A percentile compares a stretch with the other conserved stretches of the same genome.
phyloP scores from a whole-genome alignment of 352 stramenopile species.

The Globisporangium megalacanthum region DNA sequence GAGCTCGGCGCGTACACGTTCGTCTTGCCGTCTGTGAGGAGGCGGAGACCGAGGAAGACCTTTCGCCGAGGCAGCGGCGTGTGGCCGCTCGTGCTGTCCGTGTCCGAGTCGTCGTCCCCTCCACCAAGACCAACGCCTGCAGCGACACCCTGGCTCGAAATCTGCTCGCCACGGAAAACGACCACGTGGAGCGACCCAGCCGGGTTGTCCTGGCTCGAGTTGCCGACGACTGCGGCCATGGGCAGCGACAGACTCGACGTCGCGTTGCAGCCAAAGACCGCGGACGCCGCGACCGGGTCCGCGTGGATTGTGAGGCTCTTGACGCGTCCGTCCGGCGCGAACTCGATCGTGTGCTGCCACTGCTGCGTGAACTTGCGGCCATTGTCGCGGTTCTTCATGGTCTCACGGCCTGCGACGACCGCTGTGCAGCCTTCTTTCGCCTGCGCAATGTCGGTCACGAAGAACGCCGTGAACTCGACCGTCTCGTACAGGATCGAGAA shows the following conservation, averaged over 20 bases:
- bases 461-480: conserved; percentile 85
- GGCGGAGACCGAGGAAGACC: conserved; percentile 67
- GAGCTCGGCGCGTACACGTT: conserved; percentile 83
- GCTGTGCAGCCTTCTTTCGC: conserved; percentile 78
- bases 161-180: conserved; percentile 81
- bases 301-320: conserved; percentile 84
- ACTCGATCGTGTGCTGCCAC: conserved; percentile 88
- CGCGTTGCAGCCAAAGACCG: conserved; percentile 84
- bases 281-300: conserved; percentile 79
- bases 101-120: conserved; percentile 42
- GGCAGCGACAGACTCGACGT: conserved; percentile 82
- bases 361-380: conserved; percentile 86
- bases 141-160: conserved; percentile 50
- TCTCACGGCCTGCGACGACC: conserved; percentile 78
- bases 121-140: conserved; percentile 13
- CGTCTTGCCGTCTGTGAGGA: conserved; percentile 81
- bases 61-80: conserved; percentile 24
- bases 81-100: conserved; percentile 32
- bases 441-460: conserved; percentile 86
- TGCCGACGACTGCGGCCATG: conserved; percentile 79
- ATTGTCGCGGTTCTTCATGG: conserved; percentile 88
- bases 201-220: conserved; percentile 72
- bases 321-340: conserved; percentile 77
- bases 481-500: conserved; percentile 89
- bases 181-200: conserved; percentile 66